A percentile compares a stretch with the other conserved stretches of the same genome.
These are phyloP conservation scores for Nyssa sinensis DNA, from an alignment of 148 eudicot genomes.

Conservation along the genomic window DNA sequence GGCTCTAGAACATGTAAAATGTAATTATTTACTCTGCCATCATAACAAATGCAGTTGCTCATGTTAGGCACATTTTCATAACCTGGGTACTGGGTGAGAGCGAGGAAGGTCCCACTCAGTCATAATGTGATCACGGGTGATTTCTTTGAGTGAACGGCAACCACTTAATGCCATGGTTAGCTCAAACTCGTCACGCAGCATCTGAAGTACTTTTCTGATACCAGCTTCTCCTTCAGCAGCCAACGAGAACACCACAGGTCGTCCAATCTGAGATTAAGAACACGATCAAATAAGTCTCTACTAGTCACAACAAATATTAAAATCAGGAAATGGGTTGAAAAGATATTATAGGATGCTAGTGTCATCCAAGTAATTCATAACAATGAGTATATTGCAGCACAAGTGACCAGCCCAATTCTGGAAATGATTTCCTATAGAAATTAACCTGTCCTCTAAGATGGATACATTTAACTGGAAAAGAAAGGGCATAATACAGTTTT, in stretches of 20 bases:
- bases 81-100: constrained; percentile 42
- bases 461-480: background rate
- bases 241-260: constrained; percentile 84
- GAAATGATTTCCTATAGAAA: too few relatives aligned
- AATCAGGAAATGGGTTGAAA: too few relatives aligned
- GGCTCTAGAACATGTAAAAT: constrained; percentile 11
- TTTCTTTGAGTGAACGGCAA: constrained; percentile 72
- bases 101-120: constrained; percentile 82
- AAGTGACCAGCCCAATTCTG: background rate
- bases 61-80: constrained; percentile 26
- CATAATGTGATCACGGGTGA: constrained; percentile 70
- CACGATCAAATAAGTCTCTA: background rate
- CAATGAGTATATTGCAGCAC: background rate
- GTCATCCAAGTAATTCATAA: background rate
- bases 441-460: background rate
- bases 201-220: constrained; percentile 75
- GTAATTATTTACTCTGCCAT: constrained; percentile 1
- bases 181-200: constrained; percentile 91
- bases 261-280: constrained; percentile 58
- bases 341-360: background rate
- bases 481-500: background rate
- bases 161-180: constrained; percentile 94
- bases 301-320: background rate
- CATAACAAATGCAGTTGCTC: background rate
- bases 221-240: constrained; percentile 98